Base-by-base conservation (phyloP, 2,329 filamentous ascomycete genomes). In the Acrodontium crateriforme region DNA sequence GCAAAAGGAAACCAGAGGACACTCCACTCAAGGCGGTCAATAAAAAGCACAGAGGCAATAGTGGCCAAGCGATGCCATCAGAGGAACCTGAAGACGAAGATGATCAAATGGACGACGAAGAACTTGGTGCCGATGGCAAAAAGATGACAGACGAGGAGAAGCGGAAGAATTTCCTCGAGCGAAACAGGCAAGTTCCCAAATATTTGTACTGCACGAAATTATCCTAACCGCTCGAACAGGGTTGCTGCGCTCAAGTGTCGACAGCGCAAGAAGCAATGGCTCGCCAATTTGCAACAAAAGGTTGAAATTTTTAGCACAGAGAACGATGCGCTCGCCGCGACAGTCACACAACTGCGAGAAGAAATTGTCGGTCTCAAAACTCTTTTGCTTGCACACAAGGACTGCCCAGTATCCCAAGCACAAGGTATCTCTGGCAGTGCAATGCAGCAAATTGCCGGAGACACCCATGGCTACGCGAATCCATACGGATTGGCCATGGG, bases 121-220 rank as follows among this genome's bases (percentile, higher is more conserved):
- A 41, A 18, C 35, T 38, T 23, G 42, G 46, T 29, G 61, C 65
- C 21, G 71, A 77, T 44, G 62, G 63, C 22, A 78, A 74, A 54
- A 94, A 93, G 63, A 92, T 94, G 83, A 94, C 85, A 0, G 89
- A 95, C 31, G 89, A 95, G 49, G 89, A 98, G 62, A 98, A 98
- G 64, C 71, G 89, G 22, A 93, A 91, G 61, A 98, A 95, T 53
- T 98, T 98, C 55, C 64, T 98, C 2, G 89, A 98, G 51, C 70
- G 89, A 16, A 98, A 98, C 55, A 75, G 87, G 87, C 92, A 72
- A 46, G 72, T 60, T 25, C 16, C 8, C 14, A 12, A 9, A 18
- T 23, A 16, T 9, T n/a, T n/a, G n/a, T n/a, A n/a, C n/a, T n/a
- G n/a, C n/a, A n/a, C n/a, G n/a, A n/a, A n/a, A n/a, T n/a, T n/a